A percentile compares a stretch with the other conserved stretches of the same genome.
phyloP scores from a whole-genome alignment of 371 early-diverging fungal genomes.

The Encephalitozoon intestinalis region DNA sequence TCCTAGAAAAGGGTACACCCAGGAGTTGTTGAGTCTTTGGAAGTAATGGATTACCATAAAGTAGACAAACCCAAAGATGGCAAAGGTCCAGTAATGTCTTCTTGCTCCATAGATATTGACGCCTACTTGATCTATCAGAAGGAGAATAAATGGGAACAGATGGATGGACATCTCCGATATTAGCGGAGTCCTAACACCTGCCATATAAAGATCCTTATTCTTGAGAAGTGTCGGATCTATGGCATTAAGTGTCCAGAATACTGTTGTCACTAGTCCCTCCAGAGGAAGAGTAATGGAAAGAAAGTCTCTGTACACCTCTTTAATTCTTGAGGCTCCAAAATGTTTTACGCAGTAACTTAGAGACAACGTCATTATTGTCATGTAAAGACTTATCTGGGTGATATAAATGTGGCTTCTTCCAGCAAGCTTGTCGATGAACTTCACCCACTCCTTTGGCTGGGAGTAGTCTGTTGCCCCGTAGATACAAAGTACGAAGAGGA shows the following conservation, averaged over 20 bases:
- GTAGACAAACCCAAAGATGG: not conserved
- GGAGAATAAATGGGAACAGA: conserved; percentile 9
- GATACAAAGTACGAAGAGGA: conserved; percentile 7
- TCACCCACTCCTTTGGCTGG: not conserved
- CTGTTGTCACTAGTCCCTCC: conserved; percentile 11
- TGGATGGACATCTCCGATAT: conserved; percentile 20
- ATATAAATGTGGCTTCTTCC: conserved; percentile 21
- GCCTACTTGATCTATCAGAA: conserved; percentile 1
- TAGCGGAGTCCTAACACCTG: not conserved
- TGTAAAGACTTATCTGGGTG: conserved; percentile 7
- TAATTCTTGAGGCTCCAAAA: not conserved
- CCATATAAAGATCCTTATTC: not conserved
- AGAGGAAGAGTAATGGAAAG: conserved; percentile 9
- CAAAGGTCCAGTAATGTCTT: not conserved
- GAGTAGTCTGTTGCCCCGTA: conserved; percentile 27
- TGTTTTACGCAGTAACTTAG: conserved; percentile 10
- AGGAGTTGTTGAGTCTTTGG: not conserved
- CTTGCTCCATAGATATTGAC: not conserved
- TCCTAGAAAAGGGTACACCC: conserved; percentile 25
- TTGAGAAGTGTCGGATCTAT: conserved; percentile 22
- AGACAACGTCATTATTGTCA: conserved; percentile 17
- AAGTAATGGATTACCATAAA: not conserved
- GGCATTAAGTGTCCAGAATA: conserved; percentile 17
- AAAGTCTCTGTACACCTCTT: not conserved
- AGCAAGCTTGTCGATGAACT: not conserved